A percentile compares a stretch with the other conserved stretches of the same genome.
Evolutionary conservation across 768 basidiomycete genomes (phyloP).

Genomic region (Suillus discolor): DNA sequence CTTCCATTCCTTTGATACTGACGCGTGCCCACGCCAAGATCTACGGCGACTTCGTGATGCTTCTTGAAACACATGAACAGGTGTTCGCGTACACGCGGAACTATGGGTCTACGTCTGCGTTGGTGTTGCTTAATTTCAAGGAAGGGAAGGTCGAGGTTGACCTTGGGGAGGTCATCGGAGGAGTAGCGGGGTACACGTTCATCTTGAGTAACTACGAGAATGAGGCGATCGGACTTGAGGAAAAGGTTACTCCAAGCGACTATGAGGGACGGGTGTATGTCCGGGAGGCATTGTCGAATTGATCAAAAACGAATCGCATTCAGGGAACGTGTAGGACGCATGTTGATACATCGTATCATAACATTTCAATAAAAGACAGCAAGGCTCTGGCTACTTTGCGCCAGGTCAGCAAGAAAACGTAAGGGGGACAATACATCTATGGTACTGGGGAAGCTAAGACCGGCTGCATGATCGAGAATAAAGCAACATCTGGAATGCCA

Average conservation of each 20-base stretch:
- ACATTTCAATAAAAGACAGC: background rate
- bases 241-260: conserved; percentile 21
- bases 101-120: conserved; percentile 31
- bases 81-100: conserved; percentile 58
- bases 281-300: conserved; percentile 7
- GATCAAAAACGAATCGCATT: background rate
- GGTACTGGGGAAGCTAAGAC: background rate
- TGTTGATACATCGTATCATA: background rate
- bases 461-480: background rate
- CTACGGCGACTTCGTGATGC: conserved; percentile 60
- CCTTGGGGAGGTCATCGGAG: conserved; percentile 4
- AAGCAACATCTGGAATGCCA: conserved; percentile 19
- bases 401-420: background rate
- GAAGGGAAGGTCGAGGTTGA: conserved; percentile 26
- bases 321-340: background rate
- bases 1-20: background rate
- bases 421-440: background rate
- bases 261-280: conserved; percentile 34
- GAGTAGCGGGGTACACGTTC: conserved; percentile 13
- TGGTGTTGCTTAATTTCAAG: conserved; percentile 54
- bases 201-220: conserved; percentile 30
- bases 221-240: conserved; percentile 2
- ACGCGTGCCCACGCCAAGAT: conserved; percentile 38
- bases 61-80: conserved; percentile 46
- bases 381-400: background rate